These are phyloP conservation scores for Leccinum obscurum DNA, from an alignment of 768 basidiomycete species.

Conservation along the genomic window DNA sequence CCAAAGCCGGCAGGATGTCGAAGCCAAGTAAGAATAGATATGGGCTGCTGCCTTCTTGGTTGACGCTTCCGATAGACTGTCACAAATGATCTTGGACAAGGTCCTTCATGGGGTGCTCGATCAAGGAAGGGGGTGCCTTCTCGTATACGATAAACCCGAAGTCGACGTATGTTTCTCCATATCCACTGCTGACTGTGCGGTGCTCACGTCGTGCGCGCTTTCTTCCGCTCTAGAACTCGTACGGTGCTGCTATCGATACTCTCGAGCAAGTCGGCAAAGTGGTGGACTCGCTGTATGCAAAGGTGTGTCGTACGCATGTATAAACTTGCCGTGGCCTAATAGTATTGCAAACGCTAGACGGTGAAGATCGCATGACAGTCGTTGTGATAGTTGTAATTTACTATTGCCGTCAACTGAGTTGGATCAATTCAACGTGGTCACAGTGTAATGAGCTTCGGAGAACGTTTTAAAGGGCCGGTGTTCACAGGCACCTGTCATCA, in stretches of 20 bases:
- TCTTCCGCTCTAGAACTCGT: constrained; percentile 61
- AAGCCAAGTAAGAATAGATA: constrained; percentile 70
- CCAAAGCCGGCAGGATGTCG: constrained; percentile 84
- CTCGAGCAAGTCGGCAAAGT: constrained; percentile 90
- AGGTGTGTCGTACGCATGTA: constrained; percentile 42
- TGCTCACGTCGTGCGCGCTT: constrained; percentile 9
- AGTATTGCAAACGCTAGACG: constrained; percentile 30
- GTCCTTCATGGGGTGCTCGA: constrained; percentile 95
- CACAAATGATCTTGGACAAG: constrained; percentile 98
- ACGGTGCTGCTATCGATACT: constrained; percentile 86
- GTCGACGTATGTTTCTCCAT: constrained; percentile 63
- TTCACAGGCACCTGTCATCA: background rate
- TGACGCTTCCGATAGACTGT: constrained; percentile 54
- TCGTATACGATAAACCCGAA: constrained; percentile 88
- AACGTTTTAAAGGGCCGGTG: background rate
- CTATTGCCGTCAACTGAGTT: background rate
- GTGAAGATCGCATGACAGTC: constrained; percentile 41
- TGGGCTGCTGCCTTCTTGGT: background rate
- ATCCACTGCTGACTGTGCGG: background rate
- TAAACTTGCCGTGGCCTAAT: background rate
- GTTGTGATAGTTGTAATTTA: background rate
- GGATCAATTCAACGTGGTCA: background rate
- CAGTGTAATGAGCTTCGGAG: background rate
- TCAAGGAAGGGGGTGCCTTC: constrained; percentile 87
- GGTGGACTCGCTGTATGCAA: constrained; percentile 91